These are phyloP conservation scores for Globisporangium polare DNA, from an alignment of 352 stramenopile genomes.

Conservation along the genomic window DNA sequence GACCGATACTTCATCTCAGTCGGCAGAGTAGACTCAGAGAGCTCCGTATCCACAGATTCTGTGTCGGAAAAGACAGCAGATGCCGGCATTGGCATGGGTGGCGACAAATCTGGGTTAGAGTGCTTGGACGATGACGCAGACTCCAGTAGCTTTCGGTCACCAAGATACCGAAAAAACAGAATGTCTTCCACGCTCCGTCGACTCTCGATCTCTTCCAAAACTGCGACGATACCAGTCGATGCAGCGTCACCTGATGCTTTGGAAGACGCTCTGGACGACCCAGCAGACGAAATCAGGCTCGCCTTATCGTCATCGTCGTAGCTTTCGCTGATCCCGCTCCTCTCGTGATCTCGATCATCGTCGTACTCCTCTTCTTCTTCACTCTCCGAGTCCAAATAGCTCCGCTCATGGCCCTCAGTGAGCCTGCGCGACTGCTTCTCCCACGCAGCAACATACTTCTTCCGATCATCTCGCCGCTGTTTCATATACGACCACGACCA, in stretches of 20 bases:
- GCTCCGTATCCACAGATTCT: slow-evolving; percentile 78
- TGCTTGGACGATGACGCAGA: slow-evolving; percentile 16
- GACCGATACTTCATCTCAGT: slow-evolving; percentile 71
- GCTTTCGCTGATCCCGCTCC: slow-evolving; percentile 6
- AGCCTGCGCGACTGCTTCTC: slow-evolving; percentile 26
- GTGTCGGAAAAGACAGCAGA: slow-evolving; percentile 56
- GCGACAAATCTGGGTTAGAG: slow-evolving; percentile 15
- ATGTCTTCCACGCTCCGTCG: slow-evolving; percentile 77
- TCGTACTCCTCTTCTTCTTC: slow-evolving; percentile 48
- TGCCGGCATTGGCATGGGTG: slow-evolving; percentile 42
- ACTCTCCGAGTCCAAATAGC: slow-evolving; percentile 47
- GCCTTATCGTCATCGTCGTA: slow-evolving; percentile 5
- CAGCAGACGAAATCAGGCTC: slow-evolving; percentile 5
- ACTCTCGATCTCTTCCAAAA: slow-evolving; percentile 71
- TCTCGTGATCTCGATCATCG: slow-evolving; percentile 5
- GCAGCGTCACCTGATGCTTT: neutral
- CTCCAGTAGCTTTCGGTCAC: slow-evolving; percentile 43
- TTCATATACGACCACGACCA: slow-evolving; percentile 87
- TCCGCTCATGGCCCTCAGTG: slow-evolving; percentile 23
- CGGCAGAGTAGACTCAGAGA: slow-evolving; percentile 63
- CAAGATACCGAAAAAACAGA: slow-evolving; percentile 82
- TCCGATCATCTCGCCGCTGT: slow-evolving; percentile 72
- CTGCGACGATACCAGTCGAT: slow-evolving; percentile 9
- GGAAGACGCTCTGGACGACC: slow-evolving; percentile 4
- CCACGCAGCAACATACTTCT: slow-evolving; percentile 72